Percentiles rank a stretch among this genome's conserved stretches.
These are phyloP conservation scores for Eutypella sp. DNA, from an alignment of 2,329 filamentous ascomycete genomes.

Conservation along the genomic window DNA sequence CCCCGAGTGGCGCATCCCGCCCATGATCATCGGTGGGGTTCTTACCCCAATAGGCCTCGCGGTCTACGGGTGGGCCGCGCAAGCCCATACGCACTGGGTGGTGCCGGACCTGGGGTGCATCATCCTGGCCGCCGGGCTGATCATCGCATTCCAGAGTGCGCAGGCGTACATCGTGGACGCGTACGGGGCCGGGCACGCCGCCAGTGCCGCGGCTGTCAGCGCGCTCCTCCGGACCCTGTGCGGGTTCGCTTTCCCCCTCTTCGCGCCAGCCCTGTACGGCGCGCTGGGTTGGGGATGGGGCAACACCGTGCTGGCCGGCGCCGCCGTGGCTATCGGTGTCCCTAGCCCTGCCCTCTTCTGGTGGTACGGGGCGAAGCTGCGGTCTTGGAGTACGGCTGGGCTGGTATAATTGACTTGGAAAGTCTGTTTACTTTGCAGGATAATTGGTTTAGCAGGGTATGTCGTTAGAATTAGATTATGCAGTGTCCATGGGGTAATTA, in stretches of 20 bases:
- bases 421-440: no score
- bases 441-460: background rate
- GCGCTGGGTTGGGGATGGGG: conserved; percentile 37
- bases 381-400: conserved; percentile 4
- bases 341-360: conserved; percentile 37
- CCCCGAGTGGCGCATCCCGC: conserved; percentile 11
- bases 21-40: conserved; percentile 25
- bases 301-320: conserved; percentile 36
- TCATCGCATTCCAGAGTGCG: conserved; percentile 52
- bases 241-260: conserved; percentile 43
- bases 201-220: conserved; percentile 33
- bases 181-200: conserved; percentile 20
- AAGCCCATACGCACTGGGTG: conserved; percentile 42
- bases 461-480: background rate
- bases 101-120: conserved; percentile 54
- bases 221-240: conserved; percentile 37
- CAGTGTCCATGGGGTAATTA: no score
- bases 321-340: conserved; percentile 43
- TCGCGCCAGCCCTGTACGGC: conserved; percentile 37
- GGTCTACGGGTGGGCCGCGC: conserved; percentile 42
- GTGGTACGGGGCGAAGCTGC: conserved; percentile 24
- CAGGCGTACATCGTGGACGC: conserved; percentile 56
- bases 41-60: conserved; percentile 45
- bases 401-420: background rate
- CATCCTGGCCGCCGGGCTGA: conserved; percentile 42